These are phyloP conservation scores for Lagenaria siceraria DNA, from an alignment of 306 rosid genomes.

Conservation along the genomic window DNA sequence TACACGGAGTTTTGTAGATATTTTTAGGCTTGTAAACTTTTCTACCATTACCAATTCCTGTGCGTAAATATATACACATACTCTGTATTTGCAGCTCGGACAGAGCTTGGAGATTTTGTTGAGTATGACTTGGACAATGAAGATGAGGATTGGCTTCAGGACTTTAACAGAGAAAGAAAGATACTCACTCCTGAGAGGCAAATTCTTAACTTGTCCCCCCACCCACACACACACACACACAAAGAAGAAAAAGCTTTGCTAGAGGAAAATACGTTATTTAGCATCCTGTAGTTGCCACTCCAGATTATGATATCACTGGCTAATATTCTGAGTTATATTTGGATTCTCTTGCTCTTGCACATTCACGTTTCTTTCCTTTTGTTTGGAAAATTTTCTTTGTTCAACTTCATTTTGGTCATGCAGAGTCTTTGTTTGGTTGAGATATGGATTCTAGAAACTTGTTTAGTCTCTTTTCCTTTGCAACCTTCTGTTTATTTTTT, in stretches of 20 bases:
- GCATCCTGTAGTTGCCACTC: neutral
- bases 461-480: neutral
- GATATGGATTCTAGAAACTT: neutral
- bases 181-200: slow-evolving; percentile 60
- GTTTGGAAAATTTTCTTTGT: neutral
- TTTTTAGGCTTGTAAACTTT: neutral
- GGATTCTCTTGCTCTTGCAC: neutral
- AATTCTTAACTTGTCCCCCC: neutral
- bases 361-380: neutral
- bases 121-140: slow-evolving; percentile 94
- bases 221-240: too few species aligned
- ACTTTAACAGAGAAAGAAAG: slow-evolving; percentile 49
- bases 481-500: neutral
- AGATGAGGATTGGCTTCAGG: slow-evolving; percentile 89
- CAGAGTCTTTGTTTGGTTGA: neutral
- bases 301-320: neutral
- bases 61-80: neutral
- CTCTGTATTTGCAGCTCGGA: slow-evolving; percentile 43
- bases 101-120: slow-evolving; percentile 94
- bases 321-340: neutral
- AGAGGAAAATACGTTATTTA: neutral
- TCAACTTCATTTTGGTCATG: neutral
- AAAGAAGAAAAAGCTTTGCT: too few species aligned
- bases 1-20: neutral
- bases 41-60: neutral